Percentiles rank a stretch among this genome's conserved stretches.
These are phyloP conservation scores for Pyrenophora teres DNA, from an alignment of 2,329 filamentous ascomycete species.

Conservation along the genomic window DNA sequence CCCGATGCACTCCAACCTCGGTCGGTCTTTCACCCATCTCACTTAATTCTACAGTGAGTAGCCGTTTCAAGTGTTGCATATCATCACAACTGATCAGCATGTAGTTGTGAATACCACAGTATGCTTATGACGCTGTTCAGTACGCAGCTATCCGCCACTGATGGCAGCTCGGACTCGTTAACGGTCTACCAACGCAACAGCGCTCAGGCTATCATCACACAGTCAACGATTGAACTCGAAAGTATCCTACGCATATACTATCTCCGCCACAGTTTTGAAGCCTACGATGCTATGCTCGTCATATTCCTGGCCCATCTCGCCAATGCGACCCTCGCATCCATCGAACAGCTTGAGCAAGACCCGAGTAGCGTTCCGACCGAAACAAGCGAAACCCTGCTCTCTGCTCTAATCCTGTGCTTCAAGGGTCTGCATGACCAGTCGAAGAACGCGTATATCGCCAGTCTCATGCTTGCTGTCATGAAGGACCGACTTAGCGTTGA, in stretches of 20 bases:
- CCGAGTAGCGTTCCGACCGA: neutral
- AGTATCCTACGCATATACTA: conserved; percentile 14
- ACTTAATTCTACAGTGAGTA: conserved; percentile 20
- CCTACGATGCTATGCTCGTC: conserved; percentile 2
- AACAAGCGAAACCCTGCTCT: conserved; percentile 11
- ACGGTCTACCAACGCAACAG: neutral
- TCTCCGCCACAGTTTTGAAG: conserved; percentile 14
- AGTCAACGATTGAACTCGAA: conserved; percentile 8
- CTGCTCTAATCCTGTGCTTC: conserved; percentile 17
- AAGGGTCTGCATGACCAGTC: conserved; percentile 17
- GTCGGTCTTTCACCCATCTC: conserved; percentile 11
- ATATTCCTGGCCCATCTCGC: conserved; percentile 16
- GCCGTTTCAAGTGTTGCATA: neutral
- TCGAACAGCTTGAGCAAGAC: conserved; percentile 3
- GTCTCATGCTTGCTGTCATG: conserved; percentile 5
- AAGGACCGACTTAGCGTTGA: conserved; percentile 5
- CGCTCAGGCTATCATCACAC: neutral
- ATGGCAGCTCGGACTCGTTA: neutral
- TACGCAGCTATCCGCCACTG: neutral
- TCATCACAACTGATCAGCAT: neutral
- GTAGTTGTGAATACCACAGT: conserved; percentile 2
- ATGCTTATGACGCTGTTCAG: conserved; percentile 6
- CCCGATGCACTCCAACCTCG: conserved; percentile 5
- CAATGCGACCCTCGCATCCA: conserved; percentile 6
- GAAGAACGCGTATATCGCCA: conserved; percentile 3